Percentiles rank a stretch among this genome's conserved stretches.
Conservation (phyloP, 495 filamentous ascomycete genomes). For the Lasiosphaeria hispida region DNA sequence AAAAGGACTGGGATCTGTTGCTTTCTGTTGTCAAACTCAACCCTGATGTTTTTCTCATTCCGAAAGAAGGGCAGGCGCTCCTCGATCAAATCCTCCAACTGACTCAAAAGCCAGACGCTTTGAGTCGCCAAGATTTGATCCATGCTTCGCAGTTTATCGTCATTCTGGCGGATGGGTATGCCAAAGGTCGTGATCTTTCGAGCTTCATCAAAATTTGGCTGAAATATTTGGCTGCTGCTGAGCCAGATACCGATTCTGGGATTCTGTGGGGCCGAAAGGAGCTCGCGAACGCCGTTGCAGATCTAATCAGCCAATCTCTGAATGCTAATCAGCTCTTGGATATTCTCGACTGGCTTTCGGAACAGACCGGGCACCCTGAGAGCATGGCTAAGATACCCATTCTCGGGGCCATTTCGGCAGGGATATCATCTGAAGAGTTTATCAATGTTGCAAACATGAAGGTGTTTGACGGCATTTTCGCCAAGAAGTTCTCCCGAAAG, state of each 20-base stretch:
- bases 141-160: constrained; percentile 42
- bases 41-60: constrained; percentile 62
- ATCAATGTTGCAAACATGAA: constrained; percentile 37
- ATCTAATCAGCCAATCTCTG: constrained; percentile 42
- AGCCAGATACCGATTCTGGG: constrained; percentile 38
- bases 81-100: constrained; percentile 35
- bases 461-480: constrained; percentile 17
- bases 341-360: constrained; percentile 41
- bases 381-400: constrained; percentile 38
- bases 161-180: constrained; percentile 61
- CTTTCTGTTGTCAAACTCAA: constrained; percentile 62
- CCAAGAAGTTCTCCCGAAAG: constrained; percentile 19
- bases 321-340: constrained; percentile 47
- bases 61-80: constrained; percentile 31
- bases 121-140: constrained; percentile 14
- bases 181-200: constrained; percentile 60
- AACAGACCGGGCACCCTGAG: constrained; percentile 22
- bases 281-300: constrained; percentile 46
- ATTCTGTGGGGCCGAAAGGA: constrained; percentile 61
- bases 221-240: constrained; percentile 52
- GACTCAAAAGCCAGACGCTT: constrained; percentile 19
- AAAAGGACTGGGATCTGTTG: constrained; percentile 60
- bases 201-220: constrained; percentile 69
- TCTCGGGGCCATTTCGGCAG: constrained; percentile 47
- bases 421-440: constrained; percentile 43